Evolutionary conservation across 805 yeast genomes (phyloP).

Genomic region (Komagataella pastoris): DNA sequence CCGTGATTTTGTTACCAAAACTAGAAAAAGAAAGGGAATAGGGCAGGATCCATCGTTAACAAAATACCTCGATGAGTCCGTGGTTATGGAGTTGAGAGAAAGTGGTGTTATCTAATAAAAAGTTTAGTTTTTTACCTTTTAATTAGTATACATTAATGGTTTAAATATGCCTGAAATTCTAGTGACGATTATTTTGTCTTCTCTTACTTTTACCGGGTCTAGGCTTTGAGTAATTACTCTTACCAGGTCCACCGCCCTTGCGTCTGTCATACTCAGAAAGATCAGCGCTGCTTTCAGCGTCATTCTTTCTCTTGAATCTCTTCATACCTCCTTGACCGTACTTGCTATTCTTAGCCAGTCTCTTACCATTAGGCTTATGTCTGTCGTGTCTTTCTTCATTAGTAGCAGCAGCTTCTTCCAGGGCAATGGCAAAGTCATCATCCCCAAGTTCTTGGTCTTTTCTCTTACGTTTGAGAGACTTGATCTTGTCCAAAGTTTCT

Average conservation of each 20-base stretch:
- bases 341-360: slow-evolving; percentile 59
- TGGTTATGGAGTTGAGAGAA: slow-evolving; percentile 38
- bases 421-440: slow-evolving; percentile 79
- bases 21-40: slow-evolving; percentile 80
- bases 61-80: slow-evolving; percentile 52
- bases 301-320: slow-evolving; percentile 60
- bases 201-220: slow-evolving; percentile 50
- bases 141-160: slow-evolving; percentile 1
- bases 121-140: neutral
- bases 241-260: slow-evolving; percentile 36
- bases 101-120: slow-evolving; percentile 24
- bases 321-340: slow-evolving; percentile 74
- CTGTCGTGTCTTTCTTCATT: slow-evolving; percentile 28
- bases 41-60: slow-evolving; percentile 56
- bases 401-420: slow-evolving; percentile 77
- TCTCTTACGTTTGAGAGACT: slow-evolving; percentile 82
- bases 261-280: slow-evolving; percentile 40
- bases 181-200: slow-evolving; percentile 11
- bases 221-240: slow-evolving; percentile 9
- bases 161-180: slow-evolving; percentile 5
- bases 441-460: slow-evolving; percentile 56
- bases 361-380: slow-evolving; percentile 45
- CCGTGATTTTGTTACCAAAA: slow-evolving; percentile 80
- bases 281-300: slow-evolving; percentile 59
- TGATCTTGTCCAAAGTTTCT: slow-evolving; percentile 81